Evolutionary conservation across 768 basidiomycete genomes (phyloP).

Genomic region (Rhizopogon vulgaris): DNA sequence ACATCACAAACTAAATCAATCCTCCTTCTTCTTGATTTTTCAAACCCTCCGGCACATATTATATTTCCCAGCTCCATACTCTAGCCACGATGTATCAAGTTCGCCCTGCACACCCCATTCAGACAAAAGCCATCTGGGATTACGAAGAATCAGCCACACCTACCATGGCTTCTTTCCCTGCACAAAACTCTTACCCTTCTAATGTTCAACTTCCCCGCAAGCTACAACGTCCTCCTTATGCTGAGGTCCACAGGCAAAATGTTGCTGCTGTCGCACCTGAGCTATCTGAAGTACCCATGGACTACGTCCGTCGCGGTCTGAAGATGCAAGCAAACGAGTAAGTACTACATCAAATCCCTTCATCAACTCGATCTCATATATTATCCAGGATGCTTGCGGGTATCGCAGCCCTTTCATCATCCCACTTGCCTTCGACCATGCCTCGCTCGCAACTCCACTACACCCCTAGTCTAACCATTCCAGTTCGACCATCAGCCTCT

Average conservation of each 20-base stretch:
- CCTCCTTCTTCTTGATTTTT: slow-evolving; percentile 10
- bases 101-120: slow-evolving; percentile 28
- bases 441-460: slow-evolving; percentile 26
- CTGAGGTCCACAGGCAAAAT: slow-evolving; percentile 50
- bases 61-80: slow-evolving; percentile 9
- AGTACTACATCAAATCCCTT: slow-evolving; percentile 15
- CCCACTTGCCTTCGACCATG: slow-evolving; percentile 32
- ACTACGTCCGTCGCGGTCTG: slow-evolving; percentile 55
- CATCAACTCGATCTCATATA: slow-evolving; percentile 26
- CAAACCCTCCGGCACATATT: slow-evolving; percentile 1
- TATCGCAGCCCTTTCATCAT: slow-evolving; percentile 42
- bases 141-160: slow-evolving; percentile 24
- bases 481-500: slow-evolving; percentile 21
- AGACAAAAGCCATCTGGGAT: slow-evolving; percentile 31
- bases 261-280: slow-evolving; percentile 48
- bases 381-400: slow-evolving; percentile 31
- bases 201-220: slow-evolving; percentile 67
- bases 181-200: slow-evolving; percentile 22
- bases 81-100: slow-evolving; percentile 27
- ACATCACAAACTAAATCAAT: not conserved
- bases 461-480: slow-evolving; percentile 25
- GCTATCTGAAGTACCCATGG: slow-evolving; percentile 46
- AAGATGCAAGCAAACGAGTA: slow-evolving; percentile 39
- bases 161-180: slow-evolving; percentile 18
- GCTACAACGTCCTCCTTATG: slow-evolving; percentile 55